phyloP scores from a whole-genome alignment of 83 land plant species.

The Picea engelmannii region DNA sequence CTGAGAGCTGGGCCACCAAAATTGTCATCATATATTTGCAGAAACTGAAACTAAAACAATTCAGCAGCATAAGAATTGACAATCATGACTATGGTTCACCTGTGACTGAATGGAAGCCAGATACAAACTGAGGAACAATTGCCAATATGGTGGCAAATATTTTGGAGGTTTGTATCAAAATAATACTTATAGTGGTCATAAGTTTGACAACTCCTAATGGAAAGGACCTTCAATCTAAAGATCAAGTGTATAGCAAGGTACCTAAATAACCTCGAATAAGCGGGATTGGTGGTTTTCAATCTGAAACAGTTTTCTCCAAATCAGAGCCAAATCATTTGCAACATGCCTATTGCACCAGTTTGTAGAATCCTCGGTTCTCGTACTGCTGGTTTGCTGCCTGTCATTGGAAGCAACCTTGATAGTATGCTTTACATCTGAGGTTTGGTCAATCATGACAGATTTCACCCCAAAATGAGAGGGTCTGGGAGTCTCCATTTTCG shows the following conservation, averaged over 20 bases:
- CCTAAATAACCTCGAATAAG: slow-evolving; percentile 61
- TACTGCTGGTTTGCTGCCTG: slow-evolving; percentile 3
- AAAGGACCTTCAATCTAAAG: neutral
- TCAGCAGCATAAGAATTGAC: neutral
- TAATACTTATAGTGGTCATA: no score
- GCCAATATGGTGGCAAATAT: neutral
- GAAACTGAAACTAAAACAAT: neutral
- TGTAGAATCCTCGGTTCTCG: slow-evolving; percentile 4
- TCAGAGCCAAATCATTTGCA: slow-evolving; percentile 38
- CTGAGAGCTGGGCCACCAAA: neutral
- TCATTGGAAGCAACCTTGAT: slow-evolving; percentile 14
- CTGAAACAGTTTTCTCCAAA: slow-evolving; percentile 51
- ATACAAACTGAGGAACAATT: slow-evolving; percentile 4
- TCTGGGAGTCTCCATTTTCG: slow-evolving; percentile 10
- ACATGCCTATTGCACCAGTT: slow-evolving; percentile 20
- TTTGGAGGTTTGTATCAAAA: no score
- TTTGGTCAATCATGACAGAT: slow-evolving; percentile 22
- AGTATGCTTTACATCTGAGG: slow-evolving; percentile 9
- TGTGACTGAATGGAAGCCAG: no score
- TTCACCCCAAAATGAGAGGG: slow-evolving; percentile 26
- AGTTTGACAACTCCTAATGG: no score
- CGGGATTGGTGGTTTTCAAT: slow-evolving; percentile 68
- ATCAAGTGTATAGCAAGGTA: slow-evolving; percentile 16
- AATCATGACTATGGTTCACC: no score
- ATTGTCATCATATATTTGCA: neutral